Percentiles rank a stretch among this genome's conserved stretches.
Conservation (phyloP, 73 alveolate genomes). For the Uronychia binucleata region DNA sequence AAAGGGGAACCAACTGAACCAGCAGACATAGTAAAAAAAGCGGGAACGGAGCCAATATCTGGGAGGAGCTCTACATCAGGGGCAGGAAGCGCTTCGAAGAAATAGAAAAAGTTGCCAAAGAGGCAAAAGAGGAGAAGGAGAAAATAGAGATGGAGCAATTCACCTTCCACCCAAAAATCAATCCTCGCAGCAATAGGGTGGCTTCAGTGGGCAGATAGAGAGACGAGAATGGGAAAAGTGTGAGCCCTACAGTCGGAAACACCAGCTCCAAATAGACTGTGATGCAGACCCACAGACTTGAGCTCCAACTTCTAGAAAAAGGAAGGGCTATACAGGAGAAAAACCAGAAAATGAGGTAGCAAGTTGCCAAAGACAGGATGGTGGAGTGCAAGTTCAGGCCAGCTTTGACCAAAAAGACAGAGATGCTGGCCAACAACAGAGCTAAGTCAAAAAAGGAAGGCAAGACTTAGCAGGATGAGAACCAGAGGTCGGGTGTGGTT, state of each 20-base stretch:
- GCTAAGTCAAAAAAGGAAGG: neutral
- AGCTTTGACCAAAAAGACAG: constrained; percentile 13
- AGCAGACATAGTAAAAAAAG: too few relatives aligned
- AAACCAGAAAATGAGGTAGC: neutral
- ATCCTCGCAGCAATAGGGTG: neutral
- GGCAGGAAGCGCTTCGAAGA: constrained; percentile 47
- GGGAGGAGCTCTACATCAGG: constrained; percentile 39
- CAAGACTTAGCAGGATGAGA: neutral
- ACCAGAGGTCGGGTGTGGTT: neutral
- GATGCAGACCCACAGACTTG: too few relatives aligned
- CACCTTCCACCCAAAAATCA: constrained; percentile 32
- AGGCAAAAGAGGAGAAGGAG: constrained; percentile 9
- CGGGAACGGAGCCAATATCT: constrained; percentile 4
- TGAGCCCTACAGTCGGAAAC: neutral
- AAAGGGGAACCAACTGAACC: constrained; percentile 2
- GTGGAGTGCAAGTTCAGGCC: constrained; percentile 12
- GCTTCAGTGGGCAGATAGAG: neutral
- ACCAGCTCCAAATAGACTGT: too few relatives aligned
- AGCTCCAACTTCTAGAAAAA: neutral
- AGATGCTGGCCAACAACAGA: constrained; percentile 6
- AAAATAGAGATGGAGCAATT: constrained; percentile 2
- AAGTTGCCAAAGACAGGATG: neutral
- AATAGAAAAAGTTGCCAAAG: constrained; percentile 25
- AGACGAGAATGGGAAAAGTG: neutral
- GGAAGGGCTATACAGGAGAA: neutral